Conservation (phyloP, 495 filamentous ascomycete species). For the Tuber calosporum region DNA sequence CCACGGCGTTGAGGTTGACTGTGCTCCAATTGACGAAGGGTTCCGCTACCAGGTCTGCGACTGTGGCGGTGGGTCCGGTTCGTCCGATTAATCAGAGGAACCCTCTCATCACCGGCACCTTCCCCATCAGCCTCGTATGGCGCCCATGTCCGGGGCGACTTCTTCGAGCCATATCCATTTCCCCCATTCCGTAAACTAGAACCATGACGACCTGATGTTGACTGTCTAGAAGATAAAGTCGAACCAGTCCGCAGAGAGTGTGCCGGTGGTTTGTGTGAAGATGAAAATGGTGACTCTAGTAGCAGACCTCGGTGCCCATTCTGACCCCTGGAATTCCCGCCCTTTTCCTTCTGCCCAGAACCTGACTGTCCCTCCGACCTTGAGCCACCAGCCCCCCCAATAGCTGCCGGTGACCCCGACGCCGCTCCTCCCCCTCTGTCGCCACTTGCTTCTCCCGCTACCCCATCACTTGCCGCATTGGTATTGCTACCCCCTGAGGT, state of each 20-base stretch:
- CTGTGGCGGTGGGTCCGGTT: slow-evolving; percentile 53
- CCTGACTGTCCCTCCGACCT: slow-evolving; percentile 69
- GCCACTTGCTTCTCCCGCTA: slow-evolving; percentile 58
- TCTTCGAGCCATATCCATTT: slow-evolving; percentile 49
- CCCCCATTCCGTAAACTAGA: slow-evolving; percentile 37
- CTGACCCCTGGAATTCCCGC: slow-evolving; percentile 44
- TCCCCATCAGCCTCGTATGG: slow-evolving; percentile 62
- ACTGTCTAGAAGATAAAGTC: slow-evolving; percentile 38
- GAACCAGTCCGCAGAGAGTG: slow-evolving; percentile 43
- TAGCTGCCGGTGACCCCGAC: slow-evolving; percentile 17
- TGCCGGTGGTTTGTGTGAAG: slow-evolving; percentile 40
- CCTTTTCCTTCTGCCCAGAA: slow-evolving; percentile 51
- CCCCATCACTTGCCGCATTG: slow-evolving; percentile 52
- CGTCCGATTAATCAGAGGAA: slow-evolving; percentile 64
- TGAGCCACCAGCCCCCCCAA: slow-evolving; percentile 58
- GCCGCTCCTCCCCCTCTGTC: slow-evolving; percentile 50
- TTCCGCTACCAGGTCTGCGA: slow-evolving; percentile 54
- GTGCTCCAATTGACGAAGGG: slow-evolving; percentile 66
- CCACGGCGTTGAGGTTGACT: slow-evolving; percentile 61
- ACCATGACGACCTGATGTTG: slow-evolving; percentile 42
- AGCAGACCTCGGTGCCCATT: slow-evolving; percentile 66
- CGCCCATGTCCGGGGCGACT: slow-evolving; percentile 44
- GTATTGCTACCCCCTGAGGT: slow-evolving; percentile 56
- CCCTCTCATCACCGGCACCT: slow-evolving; percentile 83
- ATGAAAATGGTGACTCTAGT: slow-evolving; percentile 62